Evolutionary conservation across 139 green algal species (phyloP), one percentile per base, ranked within the genome.

Genomic region (Picochlorum sp.): DNA sequence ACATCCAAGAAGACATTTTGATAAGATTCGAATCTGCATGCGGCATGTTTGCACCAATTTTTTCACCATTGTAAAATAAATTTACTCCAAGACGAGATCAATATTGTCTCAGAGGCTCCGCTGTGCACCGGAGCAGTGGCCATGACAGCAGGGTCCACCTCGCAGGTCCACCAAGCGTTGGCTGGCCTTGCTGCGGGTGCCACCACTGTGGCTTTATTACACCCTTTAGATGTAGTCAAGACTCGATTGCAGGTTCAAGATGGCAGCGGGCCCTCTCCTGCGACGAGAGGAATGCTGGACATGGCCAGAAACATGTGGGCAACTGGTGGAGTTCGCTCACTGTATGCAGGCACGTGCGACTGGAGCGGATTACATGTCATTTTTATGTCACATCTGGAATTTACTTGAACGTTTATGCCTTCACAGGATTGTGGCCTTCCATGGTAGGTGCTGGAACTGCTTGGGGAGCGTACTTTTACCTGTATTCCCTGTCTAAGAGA

Each of bases 211-310:
- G 65, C 95, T 1, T 34, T 80, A 9, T 70, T 96, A 56, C 89
- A 96, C 34, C 89, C 89, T 0, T 83, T 96, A 58, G 89, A 96
- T 56, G 84, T 96, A 6, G 76, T 96, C 6, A 96, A 96, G 68
- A 95, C 87, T 0, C 73, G 89, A 10, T 60, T 95, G 65, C 89
- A 96, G 72, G 87, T 94, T 3, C 87, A 92, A 69, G 87, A 92
- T 58, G 78, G 72, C 15, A 10, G 13, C 13, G 50, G 85, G 37
- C 82, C 85, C 3, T 28, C 51, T 13, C 95, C 95, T 61, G 18
- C 34, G 8, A 41, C 34, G 34, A 62, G 62, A 4, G 85, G 85
- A 49, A 84, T 83, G 1, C 0, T 79, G 32, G 72, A 95, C 56
- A 86, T 85, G 2, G 54, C 87, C 38, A 64, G 62, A 1, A 87